Conservation (phyloP, 2,329 filamentous ascomycete species). For the Phialophora chinensis region DNA sequence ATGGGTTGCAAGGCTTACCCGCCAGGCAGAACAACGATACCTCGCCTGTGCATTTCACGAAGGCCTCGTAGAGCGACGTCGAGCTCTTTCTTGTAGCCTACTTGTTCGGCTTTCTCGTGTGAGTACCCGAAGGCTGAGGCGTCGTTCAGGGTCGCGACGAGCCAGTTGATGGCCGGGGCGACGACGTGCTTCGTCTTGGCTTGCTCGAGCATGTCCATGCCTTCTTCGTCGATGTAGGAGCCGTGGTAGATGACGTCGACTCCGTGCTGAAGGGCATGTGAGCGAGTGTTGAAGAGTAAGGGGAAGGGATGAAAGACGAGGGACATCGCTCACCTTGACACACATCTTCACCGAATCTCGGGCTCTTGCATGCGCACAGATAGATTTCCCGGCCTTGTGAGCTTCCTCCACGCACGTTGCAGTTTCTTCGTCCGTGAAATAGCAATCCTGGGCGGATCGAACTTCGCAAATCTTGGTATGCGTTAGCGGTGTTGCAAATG, state of each 20-base stretch:
- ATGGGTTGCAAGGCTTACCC: conserved; percentile 31
- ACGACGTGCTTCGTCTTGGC: conserved; percentile 51
- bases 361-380: conserved; percentile 56
- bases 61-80: conserved; percentile 49
- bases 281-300: not conserved
- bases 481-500: conserved; percentile 16
- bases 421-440: conserved; percentile 55
- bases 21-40: conserved; percentile 55
- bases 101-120: conserved; percentile 51
- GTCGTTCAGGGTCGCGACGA: conserved; percentile 49
- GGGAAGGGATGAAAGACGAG: not conserved
- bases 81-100: conserved; percentile 53
- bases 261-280: conserved; percentile 42
- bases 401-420: conserved; percentile 57
- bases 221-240: conserved; percentile 51
- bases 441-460: conserved; percentile 52
- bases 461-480: conserved; percentile 41
- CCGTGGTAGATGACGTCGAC: conserved; percentile 58
- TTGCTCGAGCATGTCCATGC: conserved; percentile 47
- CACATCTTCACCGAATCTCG: conserved; percentile 54
- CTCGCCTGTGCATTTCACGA: conserved; percentile 54
- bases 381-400: conserved; percentile 43
- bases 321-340: conserved; percentile 38
- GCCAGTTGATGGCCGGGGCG: conserved; percentile 54
- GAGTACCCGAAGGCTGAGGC: conserved; percentile 52